These are phyloP conservation scores for Parvularia atlantis DNA, from an alignment of 78 protist species.

Conservation along the genomic window DNA sequence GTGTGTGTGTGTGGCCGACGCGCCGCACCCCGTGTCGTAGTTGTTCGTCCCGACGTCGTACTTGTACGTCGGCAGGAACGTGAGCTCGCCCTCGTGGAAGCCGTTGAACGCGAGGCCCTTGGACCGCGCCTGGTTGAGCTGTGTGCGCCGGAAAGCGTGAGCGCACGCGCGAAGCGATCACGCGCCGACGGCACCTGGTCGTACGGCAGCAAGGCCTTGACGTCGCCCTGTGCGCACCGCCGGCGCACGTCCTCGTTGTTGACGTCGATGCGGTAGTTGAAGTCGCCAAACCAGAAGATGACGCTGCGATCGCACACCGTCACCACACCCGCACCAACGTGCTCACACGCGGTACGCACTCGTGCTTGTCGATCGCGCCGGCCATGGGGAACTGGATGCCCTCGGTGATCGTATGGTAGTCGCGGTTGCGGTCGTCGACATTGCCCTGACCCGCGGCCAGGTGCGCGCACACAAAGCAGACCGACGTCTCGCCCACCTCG, in stretches of 20 bases:
- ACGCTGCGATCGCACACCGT: constrained; percentile 5
- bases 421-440: constrained; percentile 58
- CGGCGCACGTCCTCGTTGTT: constrained; percentile 1
- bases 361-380: constrained; percentile 36
- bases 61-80: constrained; percentile 85
- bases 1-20: too few species aligned
- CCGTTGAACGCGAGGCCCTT: constrained; percentile 56
- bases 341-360: too few species aligned
- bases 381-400: constrained; percentile 10
- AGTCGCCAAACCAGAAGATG: constrained; percentile 83
- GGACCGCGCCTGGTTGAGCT: constrained; percentile 17
- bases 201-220: constrained; percentile 8
- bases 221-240: constrained; percentile 25
- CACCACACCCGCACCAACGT: too few species aligned
- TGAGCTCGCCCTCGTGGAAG: constrained; percentile 63
- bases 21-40: too few species aligned
- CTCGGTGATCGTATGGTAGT: constrained; percentile 52
- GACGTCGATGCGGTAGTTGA: constrained; percentile 72
- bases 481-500: background rate
- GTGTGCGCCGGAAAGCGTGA: too few species aligned
- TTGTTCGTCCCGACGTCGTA: constrained; percentile 55
- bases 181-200: too few species aligned
- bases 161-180: too few species aligned
- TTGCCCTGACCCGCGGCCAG: constrained; percentile 85
- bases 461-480: constrained; percentile 57